These are phyloP conservation scores for Pisolithus tinctorius DNA, from an alignment of 768 basidiomycete genomes.

Conservation along the genomic window DNA sequence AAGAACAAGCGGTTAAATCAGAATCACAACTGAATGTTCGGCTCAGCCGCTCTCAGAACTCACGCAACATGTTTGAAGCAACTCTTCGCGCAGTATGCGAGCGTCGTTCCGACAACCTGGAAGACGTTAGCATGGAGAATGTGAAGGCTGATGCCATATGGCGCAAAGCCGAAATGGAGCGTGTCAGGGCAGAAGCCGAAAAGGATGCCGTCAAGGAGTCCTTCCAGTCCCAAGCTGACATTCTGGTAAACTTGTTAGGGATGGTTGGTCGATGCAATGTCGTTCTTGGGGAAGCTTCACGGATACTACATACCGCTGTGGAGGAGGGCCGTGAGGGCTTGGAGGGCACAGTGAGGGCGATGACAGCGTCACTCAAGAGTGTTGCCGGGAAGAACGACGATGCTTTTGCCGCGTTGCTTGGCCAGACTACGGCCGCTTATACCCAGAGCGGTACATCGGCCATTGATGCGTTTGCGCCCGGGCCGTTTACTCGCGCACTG, in stretches of 20 bases:
- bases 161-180: conserved; percentile 67
- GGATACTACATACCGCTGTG: conserved; percentile 34
- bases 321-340: conserved; percentile 31
- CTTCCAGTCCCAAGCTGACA: conserved; percentile 56
- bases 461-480: conserved; percentile 42
- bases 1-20: conserved; percentile 59
- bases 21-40: conserved; percentile 53
- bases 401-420: conserved; percentile 59
- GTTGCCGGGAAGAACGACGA: conserved; percentile 66
- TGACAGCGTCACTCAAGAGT: conserved; percentile 45
- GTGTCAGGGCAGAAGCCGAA: conserved; percentile 57
- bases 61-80: conserved; percentile 77
- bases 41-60: conserved; percentile 65
- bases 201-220: conserved; percentile 57
- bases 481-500: conserved; percentile 39
- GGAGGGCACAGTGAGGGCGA: conserved; percentile 37
- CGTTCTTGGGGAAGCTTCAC: conserved; percentile 54
- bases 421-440: conserved; percentile 60
- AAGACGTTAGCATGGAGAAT: conserved; percentile 61
- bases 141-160: conserved; percentile 63
- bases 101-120: conserved; percentile 70
- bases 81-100: conserved; percentile 80
- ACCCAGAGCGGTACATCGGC: conserved; percentile 29
- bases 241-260: conserved; percentile 67
- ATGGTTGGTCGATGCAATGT: conserved; percentile 77